Base-by-base conservation (phyloP, 2,329 filamentous ascomycete genomes). In the Arthroderma sp. region DNA sequence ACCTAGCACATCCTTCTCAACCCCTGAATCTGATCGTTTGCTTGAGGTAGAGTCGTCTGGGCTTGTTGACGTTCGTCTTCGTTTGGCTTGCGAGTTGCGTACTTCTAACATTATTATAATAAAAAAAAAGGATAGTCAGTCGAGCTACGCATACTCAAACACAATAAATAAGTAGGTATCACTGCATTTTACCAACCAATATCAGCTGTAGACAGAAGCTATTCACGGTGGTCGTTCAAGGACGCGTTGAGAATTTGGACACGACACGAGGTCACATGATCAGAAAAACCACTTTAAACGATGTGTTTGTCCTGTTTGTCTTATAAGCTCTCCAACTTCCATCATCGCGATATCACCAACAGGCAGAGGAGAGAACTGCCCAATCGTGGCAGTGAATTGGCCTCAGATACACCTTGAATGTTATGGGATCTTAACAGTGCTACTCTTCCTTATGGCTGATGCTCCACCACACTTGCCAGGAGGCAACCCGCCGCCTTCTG, bases 371-470 rank as follows among this genome's bases (percentile, higher is more conserved):
- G 17, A 51, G 47, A 33, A 17, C 47, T 51, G 47, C 47, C 47
- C 25, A 19, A 35, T 31, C 33, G 25, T 31, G 15, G 47, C 47
- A 51, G 15, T 13, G 15, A 51, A 19, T n/a, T 33, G 23, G 9
- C 28, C 47, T 19, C n/a, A 51, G 19, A 37, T n/a, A 47, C 52
- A 44, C 38, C 8, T 56, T 17, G 28, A 31, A 8, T n/a, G 44
- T 37, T 33, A 51, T 56, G 39, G 31, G 31, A 51, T 21, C 21
- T 38, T 51, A 37, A 56, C 33, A 44, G 39, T 15, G 19, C 13
- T 23, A n/a, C 33, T 54, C 7, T 54, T 39, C 52, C 17, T 11
- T 23, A 60, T 60, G 59, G 53, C 47, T 55, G 59, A 60, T 54
- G 31, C 37, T 43, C 25, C 54, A 17, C 47, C 53, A 21, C 39